Conservation (phyloP, 2,329 filamentous ascomycete species). For the Fusarium globosum region DNA sequence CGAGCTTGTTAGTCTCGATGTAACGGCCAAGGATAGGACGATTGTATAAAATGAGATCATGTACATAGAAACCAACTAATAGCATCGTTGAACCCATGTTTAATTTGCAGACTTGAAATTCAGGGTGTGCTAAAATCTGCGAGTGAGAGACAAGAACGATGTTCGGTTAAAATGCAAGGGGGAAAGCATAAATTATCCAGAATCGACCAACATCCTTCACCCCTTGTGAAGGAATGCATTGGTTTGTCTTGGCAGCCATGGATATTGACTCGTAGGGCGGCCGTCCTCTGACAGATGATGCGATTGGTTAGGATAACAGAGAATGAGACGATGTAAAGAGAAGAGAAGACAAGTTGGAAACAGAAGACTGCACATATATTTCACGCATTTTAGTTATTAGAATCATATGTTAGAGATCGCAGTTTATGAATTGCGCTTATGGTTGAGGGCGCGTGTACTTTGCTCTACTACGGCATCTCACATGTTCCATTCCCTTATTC, state of each 20-base stretch:
- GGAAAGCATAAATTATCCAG: not conserved
- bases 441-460: not conserved
- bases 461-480: too few relatives aligned
- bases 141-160: not conserved
- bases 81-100: not conserved
- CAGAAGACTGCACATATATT: not conserved
- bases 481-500: not conserved
- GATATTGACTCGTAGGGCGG: not conserved
- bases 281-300: not conserved
- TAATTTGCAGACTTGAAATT: not conserved
- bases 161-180: not conserved
- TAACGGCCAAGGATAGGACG: not conserved
- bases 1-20: conserved; percentile 13
- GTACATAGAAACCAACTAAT: not conserved
- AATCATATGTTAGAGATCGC: too few relatives aligned
- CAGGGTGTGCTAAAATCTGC: not conserved
- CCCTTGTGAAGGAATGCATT: not conserved
- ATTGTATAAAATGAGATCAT: not conserved
- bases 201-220: not conserved
- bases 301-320: not conserved
- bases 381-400: fast-evolving
- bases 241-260: not conserved
- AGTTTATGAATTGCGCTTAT: not conserved
- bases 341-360: not conserved
- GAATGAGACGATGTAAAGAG: not conserved